Conservation (phyloP, 371 early-diverging fungal genomes). For the Coemansia sp. region DNA sequence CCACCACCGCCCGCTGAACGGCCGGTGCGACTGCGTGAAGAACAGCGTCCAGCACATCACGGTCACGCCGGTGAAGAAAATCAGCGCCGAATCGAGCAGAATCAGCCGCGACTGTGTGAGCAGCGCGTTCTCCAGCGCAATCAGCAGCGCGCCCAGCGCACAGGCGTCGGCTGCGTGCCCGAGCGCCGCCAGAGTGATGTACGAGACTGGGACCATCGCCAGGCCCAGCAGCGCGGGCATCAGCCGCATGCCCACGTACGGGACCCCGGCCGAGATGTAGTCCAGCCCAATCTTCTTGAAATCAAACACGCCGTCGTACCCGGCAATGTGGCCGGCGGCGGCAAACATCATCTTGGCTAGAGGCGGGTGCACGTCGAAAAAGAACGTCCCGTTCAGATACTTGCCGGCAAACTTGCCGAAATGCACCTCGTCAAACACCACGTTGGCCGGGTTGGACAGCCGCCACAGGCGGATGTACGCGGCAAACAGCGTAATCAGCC, state of each 20-base stretch:
- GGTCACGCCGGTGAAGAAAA: constrained; percentile 82
- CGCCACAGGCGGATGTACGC: constrained; percentile 51
- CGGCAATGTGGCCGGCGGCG: constrained; percentile 66
- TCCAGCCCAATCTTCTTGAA: constrained; percentile 82
- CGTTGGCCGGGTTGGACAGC: constrained; percentile 20
- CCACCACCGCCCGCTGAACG: constrained; percentile 77
- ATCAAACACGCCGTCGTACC: constrained; percentile 85
- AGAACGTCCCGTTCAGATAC: constrained; percentile 87
- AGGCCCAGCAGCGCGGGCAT: constrained; percentile 73
- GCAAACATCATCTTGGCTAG: constrained; percentile 98
- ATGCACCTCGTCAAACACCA: constrained; percentile 95
- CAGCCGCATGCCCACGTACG: constrained; percentile 82
- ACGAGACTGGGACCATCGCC: constrained; percentile 76
- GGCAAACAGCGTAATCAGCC: constrained; percentile 34
- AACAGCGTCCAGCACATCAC: constrained; percentile 79
- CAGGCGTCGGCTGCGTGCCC: constrained; percentile 70
- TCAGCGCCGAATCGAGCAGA: constrained; percentile 94
- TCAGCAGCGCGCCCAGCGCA: constrained; percentile 69
- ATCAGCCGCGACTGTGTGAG: constrained; percentile 92
- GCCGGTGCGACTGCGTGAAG: constrained; percentile 57
- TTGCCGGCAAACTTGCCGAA: constrained; percentile 97
- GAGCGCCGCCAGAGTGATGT: constrained; percentile 73
- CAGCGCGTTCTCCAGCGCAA: constrained; percentile 82
- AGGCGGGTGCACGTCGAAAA: constrained; percentile 99
- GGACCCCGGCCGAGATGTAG: constrained; percentile 67